phyloP scores from a whole-genome alignment of 805 yeast species.

The Candida suzukii region DNA sequence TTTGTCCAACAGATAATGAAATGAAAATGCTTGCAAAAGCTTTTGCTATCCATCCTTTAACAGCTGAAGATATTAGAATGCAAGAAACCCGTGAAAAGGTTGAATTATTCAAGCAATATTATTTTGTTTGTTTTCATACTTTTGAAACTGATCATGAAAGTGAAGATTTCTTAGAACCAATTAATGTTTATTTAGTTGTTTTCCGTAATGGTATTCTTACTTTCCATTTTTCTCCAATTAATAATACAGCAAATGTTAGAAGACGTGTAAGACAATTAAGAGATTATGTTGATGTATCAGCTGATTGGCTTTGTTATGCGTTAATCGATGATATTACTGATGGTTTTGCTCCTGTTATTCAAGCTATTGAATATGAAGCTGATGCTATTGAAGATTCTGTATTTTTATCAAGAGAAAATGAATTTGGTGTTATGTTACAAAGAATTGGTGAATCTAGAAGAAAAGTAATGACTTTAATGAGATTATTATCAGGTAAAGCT shows the following conservation, averaged over 20 bases:
- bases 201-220: slow-evolving; percentile 62
- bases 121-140: slow-evolving; percentile 95
- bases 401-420: slow-evolving; percentile 67
- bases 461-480: slow-evolving; percentile 86
- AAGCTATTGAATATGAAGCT: slow-evolving; percentile 71
- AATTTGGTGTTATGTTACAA: slow-evolving; percentile 69
- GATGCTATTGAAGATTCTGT: slow-evolving; percentile 83
- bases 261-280: slow-evolving; percentile 75
- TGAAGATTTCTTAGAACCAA: slow-evolving; percentile 78
- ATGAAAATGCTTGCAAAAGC: slow-evolving; percentile 90
- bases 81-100: slow-evolving; percentile 97
- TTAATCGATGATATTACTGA: slow-evolving; percentile 79
- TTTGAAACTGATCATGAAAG: slow-evolving; percentile 81
- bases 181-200: slow-evolving; percentile 68
- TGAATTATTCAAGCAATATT: slow-evolving; percentile 81
- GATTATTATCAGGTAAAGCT: slow-evolving; percentile 87
- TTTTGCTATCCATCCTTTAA: slow-evolving; percentile 94
- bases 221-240: slow-evolving; percentile 62
- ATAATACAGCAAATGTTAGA: slow-evolving; percentile 70
- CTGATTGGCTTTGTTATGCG: slow-evolving; percentile 82
- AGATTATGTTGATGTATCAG: slow-evolving; percentile 69
- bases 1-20: slow-evolving; percentile 90
- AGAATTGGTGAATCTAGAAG: slow-evolving; percentile 86
- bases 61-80: slow-evolving; percentile 94
- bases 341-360: slow-evolving; percentile 78